Conservation (phyloP, 148 eudicot species). For the Heliosperma pusillum region DNA sequence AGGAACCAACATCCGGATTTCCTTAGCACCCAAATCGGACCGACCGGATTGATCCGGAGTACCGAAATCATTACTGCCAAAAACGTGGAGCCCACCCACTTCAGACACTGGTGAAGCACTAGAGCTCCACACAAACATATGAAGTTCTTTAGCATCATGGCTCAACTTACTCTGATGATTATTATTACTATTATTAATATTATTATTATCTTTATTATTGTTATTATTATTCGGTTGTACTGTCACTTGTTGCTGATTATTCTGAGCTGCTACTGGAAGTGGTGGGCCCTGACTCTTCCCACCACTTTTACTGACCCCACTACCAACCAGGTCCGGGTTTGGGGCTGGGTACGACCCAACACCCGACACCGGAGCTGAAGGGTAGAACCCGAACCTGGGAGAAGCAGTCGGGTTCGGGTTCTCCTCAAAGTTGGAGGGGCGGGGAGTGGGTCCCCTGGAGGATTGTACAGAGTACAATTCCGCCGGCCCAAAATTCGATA, state of each 20-base stretch:
- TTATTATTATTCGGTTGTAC: background rate
- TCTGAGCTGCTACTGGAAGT: background rate
- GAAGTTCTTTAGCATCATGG: constrained; percentile 82
- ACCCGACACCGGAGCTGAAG: constrained; percentile 24
- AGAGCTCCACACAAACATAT: constrained; percentile 95
- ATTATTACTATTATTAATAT: background rate
- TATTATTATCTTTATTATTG: too few species aligned
- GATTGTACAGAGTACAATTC: constrained; percentile 76
- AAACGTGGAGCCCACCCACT: constrained; percentile 78
- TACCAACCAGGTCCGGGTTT: constrained; percentile 55
- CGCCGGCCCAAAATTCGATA: constrained; percentile 70
- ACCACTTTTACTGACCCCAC: constrained; percentile 19
- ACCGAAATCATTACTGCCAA: constrained; percentile 60
- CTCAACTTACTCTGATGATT: constrained; percentile 31
- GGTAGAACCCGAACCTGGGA: constrained; percentile 62
- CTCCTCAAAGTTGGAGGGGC: constrained; percentile 83
- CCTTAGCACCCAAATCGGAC: constrained; percentile 86
- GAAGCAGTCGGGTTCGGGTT: constrained; percentile 44
- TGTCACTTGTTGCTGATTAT: constrained; percentile 26
- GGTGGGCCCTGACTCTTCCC: constrained; percentile 32
- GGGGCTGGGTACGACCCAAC: constrained; percentile 67
- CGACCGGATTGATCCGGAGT: constrained; percentile 68
- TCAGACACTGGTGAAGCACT: constrained; percentile 87
- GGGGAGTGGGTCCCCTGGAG: constrained; percentile 71
- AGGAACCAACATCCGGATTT: constrained; percentile 79